Conservation (phyloP, 768 basidiomycete species). For the Podaxis sp. region DNA sequence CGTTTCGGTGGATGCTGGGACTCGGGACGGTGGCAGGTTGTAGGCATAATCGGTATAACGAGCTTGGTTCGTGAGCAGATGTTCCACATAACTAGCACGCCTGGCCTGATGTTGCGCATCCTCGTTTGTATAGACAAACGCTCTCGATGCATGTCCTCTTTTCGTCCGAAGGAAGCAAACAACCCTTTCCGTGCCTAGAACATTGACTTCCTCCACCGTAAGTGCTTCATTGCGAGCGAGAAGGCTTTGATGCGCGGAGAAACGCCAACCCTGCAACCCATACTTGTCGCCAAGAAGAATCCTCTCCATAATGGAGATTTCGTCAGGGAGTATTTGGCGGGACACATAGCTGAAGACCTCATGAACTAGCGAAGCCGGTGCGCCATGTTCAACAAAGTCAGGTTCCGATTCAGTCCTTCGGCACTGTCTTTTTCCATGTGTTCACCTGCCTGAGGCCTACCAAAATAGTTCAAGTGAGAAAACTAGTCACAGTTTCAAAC, state of each 20-base stretch:
- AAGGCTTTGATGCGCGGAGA: conserved; percentile 36
- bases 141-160: background rate
- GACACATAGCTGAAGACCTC: conserved; percentile 34
- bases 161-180: background rate
- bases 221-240: conserved; percentile 35
- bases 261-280: conserved; percentile 38
- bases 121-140: too few relatives aligned
- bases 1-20: too few relatives aligned
- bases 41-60: too few relatives aligned
- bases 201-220: conserved; percentile 27
- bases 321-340: conserved; percentile 17
- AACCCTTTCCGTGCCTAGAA: conserved; percentile 21
- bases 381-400: conserved; percentile 38
- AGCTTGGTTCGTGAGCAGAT: too few relatives aligned
- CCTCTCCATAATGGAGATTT: conserved; percentile 27
- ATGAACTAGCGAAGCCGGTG: conserved; percentile 38
- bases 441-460: background rate
- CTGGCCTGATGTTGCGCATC: too few relatives aligned
- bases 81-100: too few relatives aligned
- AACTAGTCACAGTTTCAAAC: background rate
- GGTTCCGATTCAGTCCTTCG: conserved; percentile 28
- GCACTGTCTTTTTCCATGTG: background rate
- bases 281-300: conserved; percentile 39
- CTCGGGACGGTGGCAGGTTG: too few relatives aligned
- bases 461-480: too few relatives aligned